Evolutionary conservation across 2,329 filamentous ascomycete species (phyloP).

Genomic region (Aspergillus brasiliensis): DNA sequence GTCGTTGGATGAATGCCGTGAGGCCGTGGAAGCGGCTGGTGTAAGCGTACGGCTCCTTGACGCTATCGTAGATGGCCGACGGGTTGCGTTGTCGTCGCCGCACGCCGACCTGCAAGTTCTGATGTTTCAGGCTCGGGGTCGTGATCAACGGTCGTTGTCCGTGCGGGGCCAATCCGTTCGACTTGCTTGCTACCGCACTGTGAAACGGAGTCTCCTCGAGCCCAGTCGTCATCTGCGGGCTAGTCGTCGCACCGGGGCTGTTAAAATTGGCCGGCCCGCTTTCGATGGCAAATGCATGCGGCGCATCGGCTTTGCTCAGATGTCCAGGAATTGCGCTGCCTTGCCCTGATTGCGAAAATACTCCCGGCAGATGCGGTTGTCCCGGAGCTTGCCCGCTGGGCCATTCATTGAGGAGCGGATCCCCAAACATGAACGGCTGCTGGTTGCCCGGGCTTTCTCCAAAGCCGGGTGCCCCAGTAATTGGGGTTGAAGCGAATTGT

Average conservation of each 20-base stretch:
- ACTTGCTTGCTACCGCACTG: conserved; percentile 27
- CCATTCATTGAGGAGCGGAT: conserved; percentile 51
- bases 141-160: conserved; percentile 43
- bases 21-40: conserved; percentile 87
- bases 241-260: conserved; percentile 60
- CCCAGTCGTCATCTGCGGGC: conserved; percentile 50
- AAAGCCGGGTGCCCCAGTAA: conserved; percentile 39
- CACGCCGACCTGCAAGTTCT: conserved; percentile 36
- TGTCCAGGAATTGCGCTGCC: conserved; percentile 43
- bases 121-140: conserved; percentile 47
- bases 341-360: conserved; percentile 36
- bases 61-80: conserved; percentile 81
- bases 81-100: conserved; percentile 68
- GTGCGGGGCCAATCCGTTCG: conserved; percentile 33
- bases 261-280: conserved; percentile 58
- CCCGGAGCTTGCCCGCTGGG: conserved; percentile 39
- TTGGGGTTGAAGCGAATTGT: conserved; percentile 42
- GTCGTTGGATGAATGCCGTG: conserved; percentile 74
- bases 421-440: conserved; percentile 49
- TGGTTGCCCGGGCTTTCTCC: conserved; percentile 49
- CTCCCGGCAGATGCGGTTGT: conserved; percentile 34
- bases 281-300: conserved; percentile 64
- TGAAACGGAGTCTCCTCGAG: conserved; percentile 43
- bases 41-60: conserved; percentile 90
- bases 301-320: conserved; percentile 47